A percentile compares a stretch with the other conserved stretches of the same genome.
phyloP scores from a whole-genome alignment of 768 basidiomycete genomes.

The Glaciozyma antarctica region DNA sequence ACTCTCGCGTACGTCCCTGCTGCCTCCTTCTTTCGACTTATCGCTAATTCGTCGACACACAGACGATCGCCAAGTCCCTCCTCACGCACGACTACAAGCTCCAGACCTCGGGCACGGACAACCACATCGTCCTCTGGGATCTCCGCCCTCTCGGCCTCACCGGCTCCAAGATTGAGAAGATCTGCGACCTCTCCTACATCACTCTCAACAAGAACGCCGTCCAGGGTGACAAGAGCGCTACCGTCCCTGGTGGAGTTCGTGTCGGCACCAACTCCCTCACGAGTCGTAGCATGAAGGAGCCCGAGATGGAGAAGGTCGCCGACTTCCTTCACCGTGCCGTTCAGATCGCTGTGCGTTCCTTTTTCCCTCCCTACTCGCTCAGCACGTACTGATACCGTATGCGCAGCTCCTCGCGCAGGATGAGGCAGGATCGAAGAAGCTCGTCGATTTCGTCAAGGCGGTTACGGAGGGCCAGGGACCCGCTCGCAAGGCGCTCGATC shows the following conservation, averaged over 20 bases:
- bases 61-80: slow-evolving; percentile 61
- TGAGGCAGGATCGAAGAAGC: slow-evolving; percentile 84
- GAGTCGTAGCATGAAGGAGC: slow-evolving; percentile 83
- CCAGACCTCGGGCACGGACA: slow-evolving; percentile 93
- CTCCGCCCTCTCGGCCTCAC: slow-evolving; percentile 82
- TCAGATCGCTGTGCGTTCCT: slow-evolving; percentile 55
- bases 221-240: slow-evolving; percentile 88
- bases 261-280: slow-evolving; percentile 90
- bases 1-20: slow-evolving; percentile 48
- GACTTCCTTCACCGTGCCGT: slow-evolving; percentile 88
- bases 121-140: slow-evolving; percentile 97
- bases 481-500: slow-evolving; percentile 58
- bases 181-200: slow-evolving; percentile 92
- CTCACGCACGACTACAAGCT: slow-evolving; percentile 80
- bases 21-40: not conserved
- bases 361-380: not conserved
- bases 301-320: slow-evolving; percentile 76
- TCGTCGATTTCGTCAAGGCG: slow-evolving; percentile 88
- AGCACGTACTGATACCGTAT: not conserved
- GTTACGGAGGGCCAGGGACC: slow-evolving; percentile 58
- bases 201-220: slow-evolving; percentile 91
- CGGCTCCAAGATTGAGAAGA: slow-evolving; percentile 97
- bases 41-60: not conserved
- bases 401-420: slow-evolving; percentile 63
- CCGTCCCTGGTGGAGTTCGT: slow-evolving; percentile 92